Conservation (phyloP, 345 rosid genomes). For the Theobroma cacao region DNA sequence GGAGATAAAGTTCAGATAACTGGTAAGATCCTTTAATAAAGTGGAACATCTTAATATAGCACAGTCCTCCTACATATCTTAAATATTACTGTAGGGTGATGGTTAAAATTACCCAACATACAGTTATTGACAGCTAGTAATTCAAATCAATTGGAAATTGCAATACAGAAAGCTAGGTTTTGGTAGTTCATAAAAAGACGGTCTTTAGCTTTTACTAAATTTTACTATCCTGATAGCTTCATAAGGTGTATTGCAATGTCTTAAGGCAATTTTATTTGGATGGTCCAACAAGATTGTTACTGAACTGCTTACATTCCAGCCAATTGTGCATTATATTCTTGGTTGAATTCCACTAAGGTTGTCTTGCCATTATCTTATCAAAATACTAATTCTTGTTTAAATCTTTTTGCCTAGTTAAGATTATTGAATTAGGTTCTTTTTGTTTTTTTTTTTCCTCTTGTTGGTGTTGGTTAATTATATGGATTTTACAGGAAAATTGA, state of each 20-base stretch:
- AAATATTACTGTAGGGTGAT: not conserved
- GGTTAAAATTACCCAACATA: not conserved
- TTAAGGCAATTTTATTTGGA: not conserved
- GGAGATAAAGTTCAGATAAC: constrained; percentile 89
- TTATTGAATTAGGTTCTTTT: not conserved
- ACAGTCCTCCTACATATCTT: not conserved
- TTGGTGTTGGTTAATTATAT: not conserved
- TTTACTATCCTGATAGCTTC: not conserved
- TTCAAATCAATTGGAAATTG: not conserved
- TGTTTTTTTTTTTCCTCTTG: no score
- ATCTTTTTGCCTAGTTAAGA: not conserved
- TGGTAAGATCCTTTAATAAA: constrained; percentile 39
- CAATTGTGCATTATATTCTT: not conserved
- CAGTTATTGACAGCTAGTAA: not conserved
- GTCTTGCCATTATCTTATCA: not conserved
- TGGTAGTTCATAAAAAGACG: not conserved
- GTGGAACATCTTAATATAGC: not conserved
- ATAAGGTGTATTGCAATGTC: not conserved
- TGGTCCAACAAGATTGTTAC: not conserved
- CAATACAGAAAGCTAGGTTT: not conserved
- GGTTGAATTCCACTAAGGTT: not conserved
- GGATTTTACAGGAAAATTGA: not conserved
- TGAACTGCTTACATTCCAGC: not conserved
- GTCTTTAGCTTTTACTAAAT: not conserved
- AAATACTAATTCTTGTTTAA: not conserved